Evolutionary conservation across 164 flowering plant genomes (phyloP), one percentile per base, ranked within the genome.

Genomic region (Kingdonia uniflora): DNA sequence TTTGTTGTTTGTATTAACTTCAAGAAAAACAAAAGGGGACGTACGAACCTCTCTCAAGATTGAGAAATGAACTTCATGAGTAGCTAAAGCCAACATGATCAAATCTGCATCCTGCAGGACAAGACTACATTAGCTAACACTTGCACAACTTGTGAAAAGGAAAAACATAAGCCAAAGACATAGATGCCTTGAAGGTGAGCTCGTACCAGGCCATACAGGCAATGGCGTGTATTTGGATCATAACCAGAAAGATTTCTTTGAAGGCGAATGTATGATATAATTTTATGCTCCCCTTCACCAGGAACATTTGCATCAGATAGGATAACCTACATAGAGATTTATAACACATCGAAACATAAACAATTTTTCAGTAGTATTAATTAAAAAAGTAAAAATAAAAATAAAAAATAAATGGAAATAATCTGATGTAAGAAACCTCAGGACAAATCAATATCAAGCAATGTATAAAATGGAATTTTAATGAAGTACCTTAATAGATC

Each of bases 301-400:
- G 98, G 98, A 73, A 84, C 91, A 79, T 91, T 91, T 40, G 96
- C 95, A 78, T 91, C 98, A 57, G 98, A 91, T 47, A 91, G 94
- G 41, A 91, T 80, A 64, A 87, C 96, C 97, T 91, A 65, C 76
- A 73, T 62, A 61, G 55, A 57, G 41, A 15, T 2, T 16, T 19
- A 16, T 5, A 44, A 2, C 3, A 19, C 6, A 14, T 14, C 16
- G 11, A n/a, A 44, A 44, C 16, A n/a, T 44, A 5, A 2, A 1
- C 6, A 1, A 16, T 8, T 44, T 6, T 5, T 19, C 48, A n/a
- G 4, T 19, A 19, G 2, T 14, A 19, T n/a, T 6, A n/a, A 16
- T 41, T 3, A 41, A 41, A 41, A 14, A 41, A 14, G 5, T 4
- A 41, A 41, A 14, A 41, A 16, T 4, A 41, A 14, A 14, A 41